Conservation (phyloP, 2,329 filamentous ascomycete genomes). For the Clarireedia monteithiana region DNA sequence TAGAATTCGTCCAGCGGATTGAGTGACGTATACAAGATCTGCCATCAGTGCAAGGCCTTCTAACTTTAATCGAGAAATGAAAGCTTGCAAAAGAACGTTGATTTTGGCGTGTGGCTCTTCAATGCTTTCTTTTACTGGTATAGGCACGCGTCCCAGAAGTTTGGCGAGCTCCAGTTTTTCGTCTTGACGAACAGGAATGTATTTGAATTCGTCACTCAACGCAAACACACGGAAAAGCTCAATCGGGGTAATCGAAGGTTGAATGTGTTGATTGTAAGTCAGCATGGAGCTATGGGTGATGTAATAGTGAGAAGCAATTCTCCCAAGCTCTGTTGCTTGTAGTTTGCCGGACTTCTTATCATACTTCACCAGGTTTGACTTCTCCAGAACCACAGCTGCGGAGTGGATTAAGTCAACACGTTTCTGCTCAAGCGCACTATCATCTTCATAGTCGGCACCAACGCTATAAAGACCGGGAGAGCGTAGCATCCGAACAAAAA, state of each 20-base stretch:
- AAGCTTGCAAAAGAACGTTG: slow-evolving; percentile 93
- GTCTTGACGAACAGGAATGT: slow-evolving; percentile 93
- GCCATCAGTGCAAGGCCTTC: slow-evolving; percentile 95
- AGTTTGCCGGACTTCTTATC: slow-evolving; percentile 87
- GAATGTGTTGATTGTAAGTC: slow-evolving; percentile 92
- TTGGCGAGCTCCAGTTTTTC: slow-evolving; percentile 96
- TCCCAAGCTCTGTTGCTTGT: slow-evolving; percentile 86
- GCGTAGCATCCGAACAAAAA: slow-evolving; percentile 95
- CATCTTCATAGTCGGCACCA: slow-evolving; percentile 89
- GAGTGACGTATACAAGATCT: slow-evolving; percentile 96
- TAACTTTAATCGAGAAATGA: slow-evolving; percentile 88
- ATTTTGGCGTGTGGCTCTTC: slow-evolving; percentile 97
- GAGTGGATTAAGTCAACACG: slow-evolving; percentile 97
- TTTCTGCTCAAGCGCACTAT: slow-evolving; percentile 87
- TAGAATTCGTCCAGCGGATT: slow-evolving; percentile 92
- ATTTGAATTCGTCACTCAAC: slow-evolving; percentile 96
- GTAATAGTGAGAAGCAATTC: slow-evolving; percentile 97
- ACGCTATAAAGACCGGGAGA: slow-evolving; percentile 94
- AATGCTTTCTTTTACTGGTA: slow-evolving; percentile 95
- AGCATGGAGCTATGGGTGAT: slow-evolving; percentile 95
- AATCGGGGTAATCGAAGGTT: slow-evolving; percentile 85
- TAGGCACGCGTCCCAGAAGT: slow-evolving; percentile 78
- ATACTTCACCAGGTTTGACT: slow-evolving; percentile 85
- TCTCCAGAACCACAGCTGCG: slow-evolving; percentile 78
- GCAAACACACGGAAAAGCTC: slow-evolving; percentile 96